Percentiles rank a stretch among this genome's conserved stretches.
phyloP scores from a whole-genome alignment of 1,284 basidiomycete genomes.

The Uromyces viciae-fabae region DNA sequence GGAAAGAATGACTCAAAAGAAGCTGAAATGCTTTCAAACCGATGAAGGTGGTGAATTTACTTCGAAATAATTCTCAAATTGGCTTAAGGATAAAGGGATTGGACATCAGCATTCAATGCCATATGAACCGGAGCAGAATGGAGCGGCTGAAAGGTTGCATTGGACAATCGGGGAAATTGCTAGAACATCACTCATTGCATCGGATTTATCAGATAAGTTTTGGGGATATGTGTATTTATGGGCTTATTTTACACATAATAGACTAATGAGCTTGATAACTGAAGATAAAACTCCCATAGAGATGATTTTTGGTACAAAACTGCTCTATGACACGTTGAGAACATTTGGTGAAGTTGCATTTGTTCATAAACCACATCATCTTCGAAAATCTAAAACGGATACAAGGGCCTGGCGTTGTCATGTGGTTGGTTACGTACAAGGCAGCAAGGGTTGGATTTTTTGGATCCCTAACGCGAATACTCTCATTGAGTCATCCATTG shows the following conservation, averaged over 20 bases:
- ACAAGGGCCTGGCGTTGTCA: neutral
- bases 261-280: slow-evolving; percentile 11
- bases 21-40: slow-evolving; percentile 10
- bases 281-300: slow-evolving; percentile 13
- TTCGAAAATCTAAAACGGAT: neutral
- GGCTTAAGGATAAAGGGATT: slow-evolving; percentile 27
- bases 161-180: slow-evolving; percentile 20
- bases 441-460: slow-evolving; percentile 25
- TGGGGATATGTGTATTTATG: slow-evolving; percentile 22
- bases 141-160: slow-evolving; percentile 17
- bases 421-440: slow-evolving; percentile 5
- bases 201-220: neutral
- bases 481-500: slow-evolving; percentile 4
- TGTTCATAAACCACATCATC: slow-evolving; percentile 8
- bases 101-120: slow-evolving; percentile 20
- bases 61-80: neutral
- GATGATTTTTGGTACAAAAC: slow-evolving; percentile 8
- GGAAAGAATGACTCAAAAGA: neutral
- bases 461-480: neutral
- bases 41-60: slow-evolving; percentile 28
- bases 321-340: neutral
- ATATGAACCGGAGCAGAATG: slow-evolving; percentile 28
- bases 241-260: slow-evolving; percentile 10
- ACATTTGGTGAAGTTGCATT: slow-evolving; percentile 29
- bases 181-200: neutral